phyloP scores from a whole-genome alignment of 305 asterid genomes.

The Andrographis paniculata region DNA sequence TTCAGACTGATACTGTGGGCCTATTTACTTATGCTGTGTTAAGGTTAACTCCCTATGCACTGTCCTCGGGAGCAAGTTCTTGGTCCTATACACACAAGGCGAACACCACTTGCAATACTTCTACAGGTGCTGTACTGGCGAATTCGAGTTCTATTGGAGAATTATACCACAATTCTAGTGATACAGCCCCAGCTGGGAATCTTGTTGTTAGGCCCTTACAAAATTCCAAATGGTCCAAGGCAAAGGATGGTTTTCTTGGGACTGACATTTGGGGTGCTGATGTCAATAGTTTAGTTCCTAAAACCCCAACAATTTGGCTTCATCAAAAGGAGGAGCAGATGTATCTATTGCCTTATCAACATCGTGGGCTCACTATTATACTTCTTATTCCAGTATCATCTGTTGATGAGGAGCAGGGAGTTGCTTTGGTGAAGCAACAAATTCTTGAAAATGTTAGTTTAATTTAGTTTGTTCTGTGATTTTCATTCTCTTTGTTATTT shows the following conservation, averaged over 20 bases:
- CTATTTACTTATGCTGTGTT: conserved; percentile 73
- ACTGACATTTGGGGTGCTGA: conserved; percentile 78
- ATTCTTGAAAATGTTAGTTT: conserved; percentile 66
- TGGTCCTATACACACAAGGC: conserved; percentile 63
- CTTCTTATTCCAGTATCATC: conserved; percentile 72
- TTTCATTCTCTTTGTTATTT: background rate
- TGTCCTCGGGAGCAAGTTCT: conserved; percentile 63
- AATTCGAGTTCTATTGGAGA: conserved; percentile 37
- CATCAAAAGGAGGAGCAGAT: conserved; percentile 57
- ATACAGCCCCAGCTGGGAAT: conserved; percentile 45
- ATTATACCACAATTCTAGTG: conserved; percentile 40
- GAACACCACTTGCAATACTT: conserved; percentile 42
- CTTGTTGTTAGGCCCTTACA: conserved; percentile 80
- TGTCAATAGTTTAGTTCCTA: conserved; percentile 41
- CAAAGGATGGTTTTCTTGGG: conserved; percentile 74
- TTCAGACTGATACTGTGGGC: conserved; percentile 69
- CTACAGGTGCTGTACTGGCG: conserved; percentile 40
- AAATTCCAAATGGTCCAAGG: conserved; percentile 74
- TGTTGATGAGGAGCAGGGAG: conserved; percentile 66
- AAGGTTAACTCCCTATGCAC: conserved; percentile 78
- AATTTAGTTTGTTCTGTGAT: conserved; percentile 1
- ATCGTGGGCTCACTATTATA: conserved; percentile 63
- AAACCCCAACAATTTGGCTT: conserved; percentile 66
- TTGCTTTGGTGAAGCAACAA: conserved; percentile 65
- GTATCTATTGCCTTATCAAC: conserved; percentile 78